Evolutionary conservation across 169 alveolate genomes (phyloP).

Genomic region (Eimeria necatrix): DNA sequence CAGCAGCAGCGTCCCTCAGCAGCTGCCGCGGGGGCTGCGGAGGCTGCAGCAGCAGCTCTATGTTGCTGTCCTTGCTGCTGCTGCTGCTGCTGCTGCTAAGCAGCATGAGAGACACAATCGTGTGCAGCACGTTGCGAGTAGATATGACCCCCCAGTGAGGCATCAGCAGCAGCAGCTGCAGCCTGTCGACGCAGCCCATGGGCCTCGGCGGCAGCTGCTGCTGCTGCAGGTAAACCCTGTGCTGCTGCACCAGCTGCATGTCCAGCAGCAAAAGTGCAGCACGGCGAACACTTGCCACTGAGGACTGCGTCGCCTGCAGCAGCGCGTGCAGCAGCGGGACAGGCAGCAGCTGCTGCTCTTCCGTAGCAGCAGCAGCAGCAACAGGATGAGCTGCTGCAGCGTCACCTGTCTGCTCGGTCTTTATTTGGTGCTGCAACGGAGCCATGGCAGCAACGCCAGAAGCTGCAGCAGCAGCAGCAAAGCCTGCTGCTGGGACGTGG

Average conservation of each 20-base stretch:
- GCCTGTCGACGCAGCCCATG: slow-evolving; percentile 31
- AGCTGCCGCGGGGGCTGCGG: slow-evolving; percentile 48
- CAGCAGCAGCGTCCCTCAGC: slow-evolving; percentile 61
- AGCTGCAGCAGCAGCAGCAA: slow-evolving; percentile 38
- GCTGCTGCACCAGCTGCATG: slow-evolving; percentile 72
- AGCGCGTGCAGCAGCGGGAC: slow-evolving; percentile 73
- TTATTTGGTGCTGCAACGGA: slow-evolving; percentile 21
- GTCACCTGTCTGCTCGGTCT: slow-evolving; percentile 34
- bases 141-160: slow-evolving; percentile 46
- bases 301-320: slow-evolving; percentile 78
- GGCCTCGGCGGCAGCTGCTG: slow-evolving; percentile 52
- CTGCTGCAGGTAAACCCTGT: slow-evolving; percentile 60
- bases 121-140: slow-evolving; percentile 59
- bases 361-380: background rate
- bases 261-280: slow-evolving; percentile 71
- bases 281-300: slow-evolving; percentile 50
- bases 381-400: background rate
- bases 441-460: background rate
- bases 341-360: slow-evolving; percentile 60
- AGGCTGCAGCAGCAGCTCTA: slow-evolving; percentile 14
- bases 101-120: slow-evolving; percentile 52
- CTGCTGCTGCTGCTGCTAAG: slow-evolving; percentile 52
- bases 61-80: slow-evolving; percentile 37
- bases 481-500: background rate
- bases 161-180: slow-evolving; percentile 65